Base-by-base conservation (phyloP, 148 eudicot genomes). In the Rhododendron molle region DNA sequence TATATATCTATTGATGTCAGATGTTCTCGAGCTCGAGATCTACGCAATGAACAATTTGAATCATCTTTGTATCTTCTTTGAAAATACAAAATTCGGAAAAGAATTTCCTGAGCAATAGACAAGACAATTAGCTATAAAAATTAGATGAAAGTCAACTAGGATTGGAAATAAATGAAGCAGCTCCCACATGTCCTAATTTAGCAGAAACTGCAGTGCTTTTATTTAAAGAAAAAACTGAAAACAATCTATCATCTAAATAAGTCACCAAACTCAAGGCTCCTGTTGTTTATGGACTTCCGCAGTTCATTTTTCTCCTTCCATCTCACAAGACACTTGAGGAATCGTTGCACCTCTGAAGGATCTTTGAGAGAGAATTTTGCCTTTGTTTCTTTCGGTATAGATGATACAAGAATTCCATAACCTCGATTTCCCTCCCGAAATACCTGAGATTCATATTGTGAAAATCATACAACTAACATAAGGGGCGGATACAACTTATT, bases 331-430 rank as follows among this genome's bases (percentile, higher is more conserved):
- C 86, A 88, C 85, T 91, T 85, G n/a, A 83, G 80, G 78, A 93
- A 93, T 56, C 90, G 87, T 74, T 15, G 50, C 38, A 93, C 96
- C 94, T 92, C 96, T 32, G 84, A 88, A 71, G 95, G 88, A 83
- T 93, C 98, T 84, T 87, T 86, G 21, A 96, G 92, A 80, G 99
- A 95, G 88, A 92, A 95, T 74, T 81, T 88, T n/a, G 99, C 98
- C 71, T 93, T 86, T 87, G 94, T 96, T 85, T 96, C 98, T 85
- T 96, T 96, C 1, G 99, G 93, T 20, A 81, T 76, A 1, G 91
- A 46, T 11, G 97, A 93, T 1, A 96, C 99, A 0, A 96, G 90
- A 71, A 96, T 95, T 40, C 99, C 99, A 81, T 88, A 90, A 30
- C 99, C 99, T 76, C 87, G 94, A 38, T 90, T 89, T 50, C 89